Percentiles rank a stretch among this genome's conserved stretches.
Conservation (phyloP, 768 basidiomycete species). For the Naganishia randhawae region DNA sequence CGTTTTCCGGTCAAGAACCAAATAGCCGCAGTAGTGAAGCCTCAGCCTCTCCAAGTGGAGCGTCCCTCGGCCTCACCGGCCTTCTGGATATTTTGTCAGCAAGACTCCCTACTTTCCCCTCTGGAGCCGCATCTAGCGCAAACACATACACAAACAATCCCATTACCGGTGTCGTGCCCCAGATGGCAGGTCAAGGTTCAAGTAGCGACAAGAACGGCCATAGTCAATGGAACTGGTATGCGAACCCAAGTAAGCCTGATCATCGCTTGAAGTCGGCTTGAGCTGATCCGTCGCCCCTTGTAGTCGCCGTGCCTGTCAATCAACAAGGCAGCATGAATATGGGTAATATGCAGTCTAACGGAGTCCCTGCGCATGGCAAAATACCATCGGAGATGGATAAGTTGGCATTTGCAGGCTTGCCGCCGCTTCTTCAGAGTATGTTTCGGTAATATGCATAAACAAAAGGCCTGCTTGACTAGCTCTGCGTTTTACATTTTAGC, state of each 20-base stretch:
- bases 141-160: background rate
- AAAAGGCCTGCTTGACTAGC: too few species aligned
- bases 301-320: background rate
- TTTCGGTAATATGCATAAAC: too few species aligned
- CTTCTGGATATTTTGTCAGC: slow-evolving; percentile 1
- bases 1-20: slow-evolving; percentile 3
- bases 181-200: slow-evolving; percentile 45
- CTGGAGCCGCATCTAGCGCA: background rate
- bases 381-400: slow-evolving; percentile 26
- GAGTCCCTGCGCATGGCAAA: background rate
- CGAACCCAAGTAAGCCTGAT: slow-evolving; percentile 29
- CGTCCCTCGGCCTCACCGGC: background rate
- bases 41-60: background rate
- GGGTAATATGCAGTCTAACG: background rate
- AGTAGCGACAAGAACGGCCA: slow-evolving; percentile 33
- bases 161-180: slow-evolving; percentile 15
- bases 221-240: slow-evolving; percentile 45
- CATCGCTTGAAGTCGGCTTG: background rate
- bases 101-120: background rate
- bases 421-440: slow-evolving; percentile 23
- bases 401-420: slow-evolving; percentile 13
- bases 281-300: background rate
- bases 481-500: background rate
- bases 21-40: too few species aligned
- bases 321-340: background rate